Percentiles rank a stretch among this genome's conserved stretches.
phyloP scores from a whole-genome alignment of 331 rosid genomes.

The Ulmus americana region DNA sequence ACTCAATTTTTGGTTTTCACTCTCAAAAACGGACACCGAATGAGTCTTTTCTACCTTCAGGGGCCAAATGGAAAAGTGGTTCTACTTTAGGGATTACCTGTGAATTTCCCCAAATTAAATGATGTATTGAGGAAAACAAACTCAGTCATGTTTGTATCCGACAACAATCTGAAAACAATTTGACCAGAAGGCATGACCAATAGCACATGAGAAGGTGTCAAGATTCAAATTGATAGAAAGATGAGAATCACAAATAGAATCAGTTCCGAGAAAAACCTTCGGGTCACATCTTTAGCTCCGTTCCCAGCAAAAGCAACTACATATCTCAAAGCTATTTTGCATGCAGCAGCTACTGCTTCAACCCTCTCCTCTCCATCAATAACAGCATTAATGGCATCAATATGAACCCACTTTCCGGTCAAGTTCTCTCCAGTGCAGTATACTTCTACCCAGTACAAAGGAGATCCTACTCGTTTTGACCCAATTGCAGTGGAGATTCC shows the following conservation, averaged over 20 bases:
- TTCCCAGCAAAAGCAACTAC: slow-evolving; percentile 90
- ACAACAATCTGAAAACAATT: neutral
- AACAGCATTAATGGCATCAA: slow-evolving; percentile 74
- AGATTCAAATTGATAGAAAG: slow-evolving; percentile 6
- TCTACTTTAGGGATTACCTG: neutral
- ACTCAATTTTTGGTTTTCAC: no score
- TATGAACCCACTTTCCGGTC: slow-evolving; percentile 94
- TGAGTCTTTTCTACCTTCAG: no score
- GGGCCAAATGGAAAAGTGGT: no score
- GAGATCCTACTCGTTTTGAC: slow-evolving; percentile 72
- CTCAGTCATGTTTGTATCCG: neutral
- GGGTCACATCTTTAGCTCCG: slow-evolving; percentile 95
- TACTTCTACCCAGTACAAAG: slow-evolving; percentile 92
- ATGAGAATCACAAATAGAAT: slow-evolving; percentile 8
- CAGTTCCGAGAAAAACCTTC: slow-evolving; percentile 52
- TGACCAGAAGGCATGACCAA: neutral
- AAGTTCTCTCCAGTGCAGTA: slow-evolving; percentile 75
- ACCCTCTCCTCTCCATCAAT: slow-evolving; percentile 82
- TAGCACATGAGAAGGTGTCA: slow-evolving; percentile 8
- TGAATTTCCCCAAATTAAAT: neutral
- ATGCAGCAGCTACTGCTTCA: slow-evolving; percentile 78
- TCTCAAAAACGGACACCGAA: no score
- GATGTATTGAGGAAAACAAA: neutral
- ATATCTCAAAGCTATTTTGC: slow-evolving; percentile 79
- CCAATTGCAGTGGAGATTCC: slow-evolving; percentile 75